Base-by-base conservation (phyloP, 2,329 filamentous ascomycete genomes). In the Curvularia verruculosa region DNA sequence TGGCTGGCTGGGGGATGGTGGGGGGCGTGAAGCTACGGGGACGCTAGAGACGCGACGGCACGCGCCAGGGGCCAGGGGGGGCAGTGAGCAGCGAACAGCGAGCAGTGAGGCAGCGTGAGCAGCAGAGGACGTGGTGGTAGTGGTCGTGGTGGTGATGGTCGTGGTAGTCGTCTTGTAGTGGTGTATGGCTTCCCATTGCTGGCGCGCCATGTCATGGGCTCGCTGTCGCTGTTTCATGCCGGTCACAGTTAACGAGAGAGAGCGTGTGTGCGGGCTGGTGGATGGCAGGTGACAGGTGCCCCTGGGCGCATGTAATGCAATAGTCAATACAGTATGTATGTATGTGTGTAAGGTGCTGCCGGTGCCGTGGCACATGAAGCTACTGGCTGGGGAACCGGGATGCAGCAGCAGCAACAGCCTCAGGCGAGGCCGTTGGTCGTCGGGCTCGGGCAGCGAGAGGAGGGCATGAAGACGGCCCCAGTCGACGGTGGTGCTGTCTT, bases 361-460 rank as follows among this genome's bases (percentile, higher is more conserved):
- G n/a, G 26, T 26, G 19, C 40, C 36, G 28, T 34, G 39, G 37
- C 48, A 18, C 46, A 31, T 29, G 24, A 45, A 19, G 52, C 52
- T 36, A 56, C 53, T 44, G 53, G 53, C 53, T 41, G 53, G 53
- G 52, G 53, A 56, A 56, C 41, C 49, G 53, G 49, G 41, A 56
- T 52, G 49, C 31, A 29, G 26, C 26, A 29, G 26, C 24, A 26
- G 24, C 24, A 29, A 7, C 26, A 23, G 28, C 28, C 28, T 5
- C 28, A 29, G 28, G 6, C 28, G 9, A 8, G 28, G 28, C 29
- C 29, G 29, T 31, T 31, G 29, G 31, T n/a, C 13, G 31, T 15
- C 15, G 13, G 12, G 13, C 31, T 3, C 5, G 31, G 13, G 13
- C 31, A 36, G 31, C 31, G 31, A 36, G 31, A n/a, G n/a, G n/a